Base-by-base conservation (phyloP, 768 basidiomycete species). In the Amanita pseudoporphyria region DNA sequence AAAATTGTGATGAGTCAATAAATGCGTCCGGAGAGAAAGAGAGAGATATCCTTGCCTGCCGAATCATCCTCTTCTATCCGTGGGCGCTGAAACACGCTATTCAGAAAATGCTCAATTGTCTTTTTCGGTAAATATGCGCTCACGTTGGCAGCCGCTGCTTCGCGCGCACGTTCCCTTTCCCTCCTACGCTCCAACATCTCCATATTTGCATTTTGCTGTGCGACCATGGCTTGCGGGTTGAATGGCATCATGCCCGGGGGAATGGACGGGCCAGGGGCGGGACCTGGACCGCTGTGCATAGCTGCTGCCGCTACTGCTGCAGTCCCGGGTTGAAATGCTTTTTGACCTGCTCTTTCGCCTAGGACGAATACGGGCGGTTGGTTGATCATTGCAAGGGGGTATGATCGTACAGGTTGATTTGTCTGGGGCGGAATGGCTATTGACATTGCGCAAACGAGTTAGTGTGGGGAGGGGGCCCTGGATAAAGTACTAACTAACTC, bases 341-440 rank as follows among this genome's bases (percentile, higher is more conserved):
- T 87, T 62, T 86, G 81, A 0, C 88, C 88, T 28, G 68, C 67
- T 54, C 81, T 84, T 13, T 86, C 85, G 18, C 87, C 88, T 41
- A 78, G 59, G 39, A 91, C 82, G 59, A 71, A 90, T 13, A 88
- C 69, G 2, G 77, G 55, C 1, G 84, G 81, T 53, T 89, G 85
- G 53, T 74, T 81, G 36, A 82, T 65, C 9, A 69, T 67, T 24
- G 82, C 78, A 13, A 90, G 71, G 4, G 89, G 89, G 58, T 88
- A 89, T 30, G 67, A 66, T 39, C 88, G 83, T 12, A 81, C 71
- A 9, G 85, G 82, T 49, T 77, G 77, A 56, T 73, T 78, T 51
- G 74, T 64, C 28, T 84, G 55, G 81, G 82, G 3, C 72, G 64
- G 56, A 86, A 50, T 79, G 40, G 72, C 87, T 88, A 57, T n/a